Base-by-base conservation (phyloP, 2,329 filamentous ascomycete species). In the Pleurostoma richardsiae region DNA sequence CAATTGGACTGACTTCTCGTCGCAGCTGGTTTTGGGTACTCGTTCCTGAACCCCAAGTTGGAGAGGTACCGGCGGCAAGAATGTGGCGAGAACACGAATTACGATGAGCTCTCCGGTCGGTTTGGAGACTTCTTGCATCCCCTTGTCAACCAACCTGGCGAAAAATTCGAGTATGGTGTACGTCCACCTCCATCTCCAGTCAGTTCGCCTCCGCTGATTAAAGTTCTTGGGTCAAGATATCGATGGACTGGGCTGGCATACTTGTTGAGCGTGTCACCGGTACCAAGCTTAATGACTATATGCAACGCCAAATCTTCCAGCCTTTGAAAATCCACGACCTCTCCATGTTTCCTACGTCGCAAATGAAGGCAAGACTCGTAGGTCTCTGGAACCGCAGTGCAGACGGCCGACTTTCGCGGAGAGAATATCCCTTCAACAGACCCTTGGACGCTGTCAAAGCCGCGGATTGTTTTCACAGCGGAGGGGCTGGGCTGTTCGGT, bases 401-500 rank as follows among this genome's bases (percentile, higher is more conserved):
- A 0, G 68, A 76, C 11, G 76, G 74, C 3, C 64, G 54, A 2
- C 41, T 76, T 5, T 53, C 53, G 3, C 47, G 57, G 0, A 56
- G 70, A 39, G 75, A 83, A 43, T 82, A 85, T 52, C 55, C 75
- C 2, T 69, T 71, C 43, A 71, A 72, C 3, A 61, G 63, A 3
- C 66, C 78, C 0, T 57, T 83, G 1, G 57, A 69, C n/a, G 68
- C 63, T 41, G 8, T n/a, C 4, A 61, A 68, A 4, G 68, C 64
- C 2, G 58, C 70, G 8, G 42, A 50, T 1, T 48, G 77, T 8
- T 76, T 84, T 59, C 73, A 85, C 57, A 77, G 73, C 40, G 84
- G 79, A 4, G 84, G 83, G 4, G 82, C 72, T 3, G 83, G 83
- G 3, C 67, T 78, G 42, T 87, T 79, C 56, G 76, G 79, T 0